Conservation (phyloP, 169 alveolate species). For the Plasmodium malariae region DNA sequence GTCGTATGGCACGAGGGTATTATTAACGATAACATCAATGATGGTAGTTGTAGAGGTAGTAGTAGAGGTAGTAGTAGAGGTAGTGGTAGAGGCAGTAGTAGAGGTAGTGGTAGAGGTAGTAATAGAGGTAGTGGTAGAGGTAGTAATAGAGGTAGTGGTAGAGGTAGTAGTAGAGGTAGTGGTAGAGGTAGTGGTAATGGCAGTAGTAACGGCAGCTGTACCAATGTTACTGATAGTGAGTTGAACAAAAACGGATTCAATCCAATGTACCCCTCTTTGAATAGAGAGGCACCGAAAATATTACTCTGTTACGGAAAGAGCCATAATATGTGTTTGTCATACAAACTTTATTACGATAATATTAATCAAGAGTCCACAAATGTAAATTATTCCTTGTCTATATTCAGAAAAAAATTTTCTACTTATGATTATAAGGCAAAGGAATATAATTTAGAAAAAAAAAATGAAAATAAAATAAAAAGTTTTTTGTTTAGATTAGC, state of each 20-base stretch:
- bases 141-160: background rate
- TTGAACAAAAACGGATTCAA: background rate
- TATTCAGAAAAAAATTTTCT: constrained; percentile 35
- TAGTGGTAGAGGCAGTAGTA: background rate
- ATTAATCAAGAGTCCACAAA: background rate
- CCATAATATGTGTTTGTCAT: constrained; percentile 58
- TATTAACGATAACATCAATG: background rate
- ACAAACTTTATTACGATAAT: constrained; percentile 23
- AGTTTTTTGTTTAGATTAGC: constrained; percentile 1
- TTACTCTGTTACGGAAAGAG: constrained; percentile 50
- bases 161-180: background rate
- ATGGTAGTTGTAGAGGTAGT: background rate
- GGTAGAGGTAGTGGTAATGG: background rate
- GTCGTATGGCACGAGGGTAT: background rate
- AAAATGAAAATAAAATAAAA: background rate
- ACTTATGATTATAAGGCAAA: constrained; percentile 17
- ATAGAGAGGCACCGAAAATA: constrained; percentile 12
- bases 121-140: background rate
- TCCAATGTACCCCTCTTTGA: background rate
- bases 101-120: background rate
- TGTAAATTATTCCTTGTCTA: constrained; percentile 27
- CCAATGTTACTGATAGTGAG: background rate
- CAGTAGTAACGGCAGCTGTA: background rate
- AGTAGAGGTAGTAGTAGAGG: background rate
- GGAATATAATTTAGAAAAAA: constrained; percentile 4